Percentiles rank a stretch among this genome's conserved stretches.
Conservation (phyloP, 2,329 filamentous ascomycete species). For the Fusarium devonianum region DNA sequence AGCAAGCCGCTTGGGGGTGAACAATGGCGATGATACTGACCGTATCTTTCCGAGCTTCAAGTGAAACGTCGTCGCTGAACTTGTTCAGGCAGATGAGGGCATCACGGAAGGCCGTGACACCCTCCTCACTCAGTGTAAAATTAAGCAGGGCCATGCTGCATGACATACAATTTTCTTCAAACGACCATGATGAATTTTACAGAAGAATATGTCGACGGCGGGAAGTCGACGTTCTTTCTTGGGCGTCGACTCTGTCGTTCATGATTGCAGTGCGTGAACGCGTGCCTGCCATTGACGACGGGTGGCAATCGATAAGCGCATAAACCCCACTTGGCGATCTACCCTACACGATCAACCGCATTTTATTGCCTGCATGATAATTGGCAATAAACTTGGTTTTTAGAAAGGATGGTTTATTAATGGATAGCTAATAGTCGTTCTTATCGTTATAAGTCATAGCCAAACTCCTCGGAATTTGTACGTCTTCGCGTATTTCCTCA, state of each 20-base stretch:
- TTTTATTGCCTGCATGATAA: neutral
- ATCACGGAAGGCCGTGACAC: slow-evolving; percentile 74
- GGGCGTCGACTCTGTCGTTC: slow-evolving; percentile 1
- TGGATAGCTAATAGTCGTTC: neutral
- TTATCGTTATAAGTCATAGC: neutral
- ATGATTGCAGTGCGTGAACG: slow-evolving; percentile 14
- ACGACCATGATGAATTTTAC: neutral
- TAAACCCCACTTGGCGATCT: neutral
- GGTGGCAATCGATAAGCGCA: slow-evolving; percentile 9
- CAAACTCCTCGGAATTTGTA: slow-evolving; percentile 27
- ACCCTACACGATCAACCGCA: slow-evolving; percentile 19
- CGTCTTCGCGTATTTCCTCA: too few relatives aligned
- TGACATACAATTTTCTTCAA: neutral
- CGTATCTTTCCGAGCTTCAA: slow-evolving; percentile 74
- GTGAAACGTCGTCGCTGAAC: slow-evolving; percentile 79
- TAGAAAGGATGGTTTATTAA: slow-evolving; percentile 13
- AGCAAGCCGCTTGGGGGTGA: neutral
- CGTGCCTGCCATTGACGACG: slow-evolving; percentile 9
- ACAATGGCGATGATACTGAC: slow-evolving; percentile 49
- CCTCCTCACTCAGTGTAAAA: slow-evolving; percentile 78
- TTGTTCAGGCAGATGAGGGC: slow-evolving; percentile 77
- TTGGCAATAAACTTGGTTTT: neutral
- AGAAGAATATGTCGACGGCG: neutral
- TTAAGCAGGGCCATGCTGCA: slow-evolving; percentile 65
- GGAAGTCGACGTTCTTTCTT: slow-evolving; percentile 2